phyloP scores from a whole-genome alignment of 495 filamentous ascomycete genomes.

The Pyrenula aspistea region DNA sequence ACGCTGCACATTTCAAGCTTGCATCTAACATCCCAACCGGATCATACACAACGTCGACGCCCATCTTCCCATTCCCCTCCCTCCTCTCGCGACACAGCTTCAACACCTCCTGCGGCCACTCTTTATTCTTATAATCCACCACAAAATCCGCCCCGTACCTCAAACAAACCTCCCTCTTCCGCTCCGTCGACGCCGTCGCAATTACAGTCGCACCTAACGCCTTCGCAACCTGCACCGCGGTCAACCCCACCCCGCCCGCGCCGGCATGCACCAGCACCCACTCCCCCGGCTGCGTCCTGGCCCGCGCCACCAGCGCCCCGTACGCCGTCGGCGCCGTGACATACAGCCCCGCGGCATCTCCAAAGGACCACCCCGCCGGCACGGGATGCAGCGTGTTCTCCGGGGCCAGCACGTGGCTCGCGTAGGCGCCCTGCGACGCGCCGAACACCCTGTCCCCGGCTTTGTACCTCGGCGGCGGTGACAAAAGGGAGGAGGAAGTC shows the following conservation, averaged over 20 bases:
- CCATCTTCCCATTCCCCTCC: constrained; percentile 50
- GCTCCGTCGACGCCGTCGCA: constrained; percentile 67
- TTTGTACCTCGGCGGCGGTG: constrained; percentile 44
- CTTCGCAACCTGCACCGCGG: constrained; percentile 89
- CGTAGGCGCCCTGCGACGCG: constrained; percentile 75
- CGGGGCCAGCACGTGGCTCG: constrained; percentile 54
- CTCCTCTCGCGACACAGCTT: constrained; percentile 38
- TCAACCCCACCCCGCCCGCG: constrained; percentile 82
- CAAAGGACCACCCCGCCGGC: constrained; percentile 68
- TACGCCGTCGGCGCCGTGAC: constrained; percentile 89
- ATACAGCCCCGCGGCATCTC: constrained; percentile 78
- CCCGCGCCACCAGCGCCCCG: constrained; percentile 67
- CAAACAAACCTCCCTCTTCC: constrained; percentile 68
- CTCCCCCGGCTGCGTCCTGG: constrained; percentile 64
- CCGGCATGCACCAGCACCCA: constrained; percentile 87
- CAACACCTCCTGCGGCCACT: constrained; percentile 71
- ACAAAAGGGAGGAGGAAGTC: constrained; percentile 21
- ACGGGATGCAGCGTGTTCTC: constrained; percentile 61
- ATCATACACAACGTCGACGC: constrained; percentile 85
- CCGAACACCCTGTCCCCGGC: constrained; percentile 80
- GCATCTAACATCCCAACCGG: constrained; percentile 77
- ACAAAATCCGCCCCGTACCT: constrained; percentile 75
- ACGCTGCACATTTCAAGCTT: constrained; percentile 76
- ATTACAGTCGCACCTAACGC: constrained; percentile 82
- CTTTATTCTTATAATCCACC: constrained; percentile 50